Base-by-base conservation (phyloP, 2,329 filamentous ascomycete species). In the Hypoxylon sp. region DNA sequence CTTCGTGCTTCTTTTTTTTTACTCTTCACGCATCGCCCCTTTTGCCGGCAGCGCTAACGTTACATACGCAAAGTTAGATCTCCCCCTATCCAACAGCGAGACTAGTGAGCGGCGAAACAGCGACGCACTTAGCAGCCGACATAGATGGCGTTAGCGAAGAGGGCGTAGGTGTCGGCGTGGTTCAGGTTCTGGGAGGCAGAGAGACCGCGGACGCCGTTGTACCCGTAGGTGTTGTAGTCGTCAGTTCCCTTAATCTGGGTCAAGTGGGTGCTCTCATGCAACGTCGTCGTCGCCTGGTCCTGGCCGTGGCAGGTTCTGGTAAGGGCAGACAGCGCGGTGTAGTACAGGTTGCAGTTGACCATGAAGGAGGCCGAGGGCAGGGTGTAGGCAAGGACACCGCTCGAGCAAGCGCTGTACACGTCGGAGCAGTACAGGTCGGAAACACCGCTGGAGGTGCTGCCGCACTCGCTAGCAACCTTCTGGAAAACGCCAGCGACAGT, bases 191-290 rank as follows among this genome's bases (percentile, higher is more conserved):
- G 78, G 1, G 77, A 71, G 0, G 81, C 81, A 2, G 79, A 81
- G 66, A 91, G 76, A 11, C 79, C 74, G 5, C 77, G 70, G 67
- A 89, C 85, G 49, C 88, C 88, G 50, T 79, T 82, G 65, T 87
- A 82, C 53, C 70, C 70, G 63, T 71, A 72, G 46, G 68, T 70
- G 65, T n/a, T 8, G 61, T 67, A 69, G 63, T 71, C 69, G 0
- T 56, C 35, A 37, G 69, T 71, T 8, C 88, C 87, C 62, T 87
- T 87, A 68, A 79, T 80, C 83, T 76, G 85, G 79, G n/a, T 85
- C 82, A 85, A 70, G 75, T 92, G 90, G 7, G 90, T 91, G 72
- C 85, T 82, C 82, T 92, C 90, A 74, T 92, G 90, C 13, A 92
- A 78, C 33, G 85, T 85, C 13, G 90, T 91, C 10, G 86, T 90